These are phyloP conservation scores for Diplodia seriata DNA, from an alignment of 2,329 filamentous ascomycete species.

Conservation along the genomic window DNA sequence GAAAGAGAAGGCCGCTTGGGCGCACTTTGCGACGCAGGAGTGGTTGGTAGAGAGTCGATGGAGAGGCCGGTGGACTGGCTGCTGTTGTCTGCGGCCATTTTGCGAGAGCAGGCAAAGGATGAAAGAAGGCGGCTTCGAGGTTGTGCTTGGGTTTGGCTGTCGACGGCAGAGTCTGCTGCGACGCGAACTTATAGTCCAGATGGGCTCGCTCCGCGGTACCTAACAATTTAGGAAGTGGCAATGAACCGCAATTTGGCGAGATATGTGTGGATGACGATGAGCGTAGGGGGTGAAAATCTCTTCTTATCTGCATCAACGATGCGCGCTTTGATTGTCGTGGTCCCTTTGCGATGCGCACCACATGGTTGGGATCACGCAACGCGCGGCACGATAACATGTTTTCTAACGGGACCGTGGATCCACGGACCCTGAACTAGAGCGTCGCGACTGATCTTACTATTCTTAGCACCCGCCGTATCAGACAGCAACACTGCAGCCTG, in stretches of 20 bases:
- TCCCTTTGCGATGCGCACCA: neutral
- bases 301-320: neutral
- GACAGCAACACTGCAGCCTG: neutral
- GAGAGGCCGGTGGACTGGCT: too few relatives aligned
- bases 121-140: neutral
- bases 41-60: neutral
- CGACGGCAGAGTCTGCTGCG: neutral
- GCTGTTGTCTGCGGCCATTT: neutral
- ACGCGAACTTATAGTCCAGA: neutral
- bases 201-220: neutral
- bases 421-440: neutral
- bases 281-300: neutral
- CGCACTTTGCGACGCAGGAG: neutral
- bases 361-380: conserved; percentile 8
- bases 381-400: neutral
- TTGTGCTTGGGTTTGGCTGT: neutral
- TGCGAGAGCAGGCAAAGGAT: neutral
- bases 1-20: conserved; percentile 1
- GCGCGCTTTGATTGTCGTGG: neutral
- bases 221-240: neutral
- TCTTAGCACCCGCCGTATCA: neutral
- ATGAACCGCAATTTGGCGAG: neutral
- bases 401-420: neutral
- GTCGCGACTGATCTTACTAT: neutral
- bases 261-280: neutral